Base-by-base conservation (phyloP, 257 asterid genomes). In the Ligustrum vulgare region DNA sequence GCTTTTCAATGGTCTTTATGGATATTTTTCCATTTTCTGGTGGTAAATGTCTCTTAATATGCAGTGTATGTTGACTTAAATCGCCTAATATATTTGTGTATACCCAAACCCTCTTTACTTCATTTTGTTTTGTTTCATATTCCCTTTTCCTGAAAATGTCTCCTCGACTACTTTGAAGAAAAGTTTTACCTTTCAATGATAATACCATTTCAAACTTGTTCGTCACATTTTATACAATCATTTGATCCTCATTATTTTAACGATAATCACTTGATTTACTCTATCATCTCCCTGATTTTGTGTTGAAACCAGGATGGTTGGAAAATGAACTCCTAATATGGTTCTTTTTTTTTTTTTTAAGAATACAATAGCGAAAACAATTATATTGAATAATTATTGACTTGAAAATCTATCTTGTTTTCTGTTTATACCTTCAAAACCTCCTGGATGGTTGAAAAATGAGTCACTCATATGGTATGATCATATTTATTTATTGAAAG, bases 121-220 rank as follows among this genome's bases (percentile, higher is more conserved):
- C 64, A 2, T 56, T 56, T 11, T 56, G 68, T 39, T 77, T 39
- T 36, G 18, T 60, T 22, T 62, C 15, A 4, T 20, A n/a, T 70
- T 60, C 9, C 39, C 20, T 70, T 76, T 39, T 33, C 7, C 47
- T n/a, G 45, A 22, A 18, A 31, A 56, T 0, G 20, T 18, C 67
- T 66, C 69, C 68, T 67, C 16, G 10, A 28, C 65, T 75, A 25
- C 28, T 69, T 74, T 67, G 72, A 75, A 47, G 13, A 4, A 16
- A 65, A 67, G 15, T 20, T 75, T 60, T 75, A 51, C 31, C 66
- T 68, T 54, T 47, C 63, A 70, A 18, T 43, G 25, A 54, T 12
- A 54, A 6, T 20, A 54, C 63, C 13, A 54, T 2, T 22, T 54
- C 64, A 54, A 18, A 54, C 64, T 20, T 8, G 1, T 54, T 20